Evolutionary conservation across 371 early-diverging fungal species (phyloP), one percentile per base, ranked within the genome.

Genomic region (Circinella minor): DNA sequence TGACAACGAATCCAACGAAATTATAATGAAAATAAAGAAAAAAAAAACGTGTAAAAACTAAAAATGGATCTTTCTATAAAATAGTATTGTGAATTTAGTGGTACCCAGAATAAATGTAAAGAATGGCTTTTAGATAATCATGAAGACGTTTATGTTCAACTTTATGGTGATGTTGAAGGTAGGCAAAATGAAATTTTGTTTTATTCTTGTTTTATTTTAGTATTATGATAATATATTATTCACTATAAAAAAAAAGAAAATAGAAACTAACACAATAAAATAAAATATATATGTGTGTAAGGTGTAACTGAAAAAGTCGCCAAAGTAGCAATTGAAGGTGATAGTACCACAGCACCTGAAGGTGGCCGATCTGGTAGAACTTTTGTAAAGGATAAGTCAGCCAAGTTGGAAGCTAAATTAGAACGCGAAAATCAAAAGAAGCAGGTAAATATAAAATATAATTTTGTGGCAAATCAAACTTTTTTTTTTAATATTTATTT

Each of bases 31-130:
- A 66, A 36, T 20, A 17, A 11, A 36, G 43, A 4, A 46, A 36
- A 46, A 46, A 43, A 34, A 38, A 47, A 43, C 63, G 11, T 6
- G 36, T 37, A 48, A 15, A 64, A 51, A 74, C 17, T 66, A 11
- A 14, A 61, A 60, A 43, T 37, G 55, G 38, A 54, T 66, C 38
- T 43, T 43, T 43, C 3, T 43, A 43, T 43, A 15, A 36, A 48
- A 14, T 71, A 97, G 94, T 96, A 92, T 81, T 97, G 97, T 85
- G 94, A 93, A 83, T 95, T 91, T 71, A 92, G 94, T n/a, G 88
- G 92, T 48, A 89, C 91, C 7, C 82, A 86, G 46, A 90, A 88
- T 49, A 91, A 93, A 72, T 96, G 96, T 83, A 91, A 92, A 75
- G 75, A 84, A 34, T 95, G 95, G 95, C 79, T 95, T 57, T 79